These are phyloP conservation scores for Mycena pura DNA, from an alignment of 768 basidiomycete species.

Conservation along the genomic window DNA sequence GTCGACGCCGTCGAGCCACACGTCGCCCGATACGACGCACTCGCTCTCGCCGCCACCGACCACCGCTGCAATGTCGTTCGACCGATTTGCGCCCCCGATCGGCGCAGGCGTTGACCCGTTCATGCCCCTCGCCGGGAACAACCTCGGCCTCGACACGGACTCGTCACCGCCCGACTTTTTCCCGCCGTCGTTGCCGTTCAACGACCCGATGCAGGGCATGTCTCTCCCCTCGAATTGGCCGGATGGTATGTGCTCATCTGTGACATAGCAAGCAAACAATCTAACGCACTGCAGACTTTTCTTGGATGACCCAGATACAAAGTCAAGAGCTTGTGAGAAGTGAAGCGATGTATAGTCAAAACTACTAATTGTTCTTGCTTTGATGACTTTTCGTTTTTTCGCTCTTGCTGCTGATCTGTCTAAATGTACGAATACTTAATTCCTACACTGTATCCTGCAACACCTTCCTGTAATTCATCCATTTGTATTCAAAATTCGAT, in stretches of 20 bases:
- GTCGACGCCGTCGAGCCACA: slow-evolving; percentile 38
- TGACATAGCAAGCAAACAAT: background rate
- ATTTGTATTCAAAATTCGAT: background rate
- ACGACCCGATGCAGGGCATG: slow-evolving; percentile 68
- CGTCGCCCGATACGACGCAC: slow-evolving; percentile 48
- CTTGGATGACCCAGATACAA: slow-evolving; percentile 42
- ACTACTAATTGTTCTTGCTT: slow-evolving; percentile 3
- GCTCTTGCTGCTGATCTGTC: background rate
- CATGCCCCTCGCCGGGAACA: slow-evolving; percentile 32
- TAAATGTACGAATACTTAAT: slow-evolving; percentile 7
- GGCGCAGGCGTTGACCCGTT: slow-evolving; percentile 49
- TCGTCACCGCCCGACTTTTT: slow-evolving; percentile 51
- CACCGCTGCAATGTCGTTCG: slow-evolving; percentile 52
- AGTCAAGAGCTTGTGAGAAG: slow-evolving; percentile 13
- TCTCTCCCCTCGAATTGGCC: slow-evolving; percentile 60
- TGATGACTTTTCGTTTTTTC: background rate
- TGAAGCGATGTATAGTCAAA: slow-evolving; percentile 20
- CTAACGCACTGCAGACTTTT: slow-evolving; percentile 27
- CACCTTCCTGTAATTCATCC: background rate
- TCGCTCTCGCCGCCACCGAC: slow-evolving; percentile 57
- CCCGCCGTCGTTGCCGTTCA: slow-evolving; percentile 62
- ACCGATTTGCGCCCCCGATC: slow-evolving; percentile 51
- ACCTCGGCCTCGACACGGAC: slow-evolving; percentile 26
- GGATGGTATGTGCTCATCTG: slow-evolving; percentile 50
- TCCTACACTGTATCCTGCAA: slow-evolving; percentile 3